phyloP scores from a whole-genome alignment of 1,284 basidiomycete genomes.

The Vanrija sp. region DNA sequence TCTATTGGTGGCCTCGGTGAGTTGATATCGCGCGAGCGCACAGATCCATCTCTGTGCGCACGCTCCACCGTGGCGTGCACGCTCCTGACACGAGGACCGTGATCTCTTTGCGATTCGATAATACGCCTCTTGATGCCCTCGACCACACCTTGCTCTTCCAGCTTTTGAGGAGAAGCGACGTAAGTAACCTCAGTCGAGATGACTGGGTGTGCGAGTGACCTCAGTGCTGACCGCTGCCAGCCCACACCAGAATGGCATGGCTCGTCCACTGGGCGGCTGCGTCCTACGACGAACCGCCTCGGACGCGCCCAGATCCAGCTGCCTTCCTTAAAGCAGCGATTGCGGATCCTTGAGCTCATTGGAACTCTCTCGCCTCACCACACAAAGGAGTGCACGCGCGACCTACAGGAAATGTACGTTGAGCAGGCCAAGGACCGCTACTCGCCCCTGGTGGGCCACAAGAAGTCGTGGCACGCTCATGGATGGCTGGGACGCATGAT shows the following conservation, averaged over 20 bases:
- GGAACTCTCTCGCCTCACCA: conserved; percentile 81
- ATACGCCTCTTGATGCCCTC: too few species aligned
- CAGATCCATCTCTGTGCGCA: too few species aligned
- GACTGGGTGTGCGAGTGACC: background rate
- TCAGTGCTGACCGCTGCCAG: conserved; percentile 2
- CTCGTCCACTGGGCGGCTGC: conserved; percentile 28
- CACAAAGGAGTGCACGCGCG: conserved; percentile 81
- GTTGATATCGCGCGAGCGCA: conserved; percentile 9
- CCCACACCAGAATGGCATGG: conserved; percentile 29
- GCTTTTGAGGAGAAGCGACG: background rate
- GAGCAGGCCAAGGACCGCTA: conserved; percentile 83
- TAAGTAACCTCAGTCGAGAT: background rate
- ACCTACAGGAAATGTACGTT: conserved; percentile 73
- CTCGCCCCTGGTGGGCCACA: conserved; percentile 71
- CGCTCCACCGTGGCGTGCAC: too few species aligned
- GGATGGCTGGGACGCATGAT: conserved; percentile 58
- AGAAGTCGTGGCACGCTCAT: conserved; percentile 53
- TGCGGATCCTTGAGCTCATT: conserved; percentile 77
- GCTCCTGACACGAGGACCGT: too few species aligned
- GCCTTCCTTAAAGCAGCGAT: conserved; percentile 73
- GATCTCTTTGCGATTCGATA: too few species aligned
- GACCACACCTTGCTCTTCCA: background rate
- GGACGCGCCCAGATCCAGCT: conserved; percentile 40
- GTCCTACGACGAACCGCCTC: conserved; percentile 23
- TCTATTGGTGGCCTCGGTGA: conserved; percentile 46